A percentile compares a stretch with the other conserved stretches of the same genome.
phyloP scores from a whole-genome alignment of 169 alveolate genomes.

The Plasmodium gonderi region DNA sequence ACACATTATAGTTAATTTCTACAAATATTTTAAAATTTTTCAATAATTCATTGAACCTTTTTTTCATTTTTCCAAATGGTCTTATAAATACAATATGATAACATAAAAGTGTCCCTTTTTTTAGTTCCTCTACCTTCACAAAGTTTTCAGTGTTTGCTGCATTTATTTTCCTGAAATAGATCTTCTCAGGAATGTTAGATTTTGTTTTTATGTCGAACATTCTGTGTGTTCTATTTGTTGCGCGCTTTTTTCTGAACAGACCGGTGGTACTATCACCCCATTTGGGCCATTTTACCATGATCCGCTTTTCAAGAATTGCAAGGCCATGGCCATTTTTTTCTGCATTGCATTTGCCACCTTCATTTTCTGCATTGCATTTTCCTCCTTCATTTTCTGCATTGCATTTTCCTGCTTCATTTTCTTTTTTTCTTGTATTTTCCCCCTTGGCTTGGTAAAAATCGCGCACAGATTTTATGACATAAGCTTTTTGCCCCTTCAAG shows the following conservation, averaged over 20 bases:
- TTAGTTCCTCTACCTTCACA: background rate
- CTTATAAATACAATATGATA: constrained; percentile 22
- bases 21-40: constrained; percentile 18
- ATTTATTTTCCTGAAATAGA: constrained; percentile 10
- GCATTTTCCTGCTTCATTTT: background rate
- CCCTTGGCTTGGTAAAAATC: background rate
- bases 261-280: background rate
- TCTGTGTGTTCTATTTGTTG: background rate
- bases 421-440: background rate
- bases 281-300: background rate
- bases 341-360: background rate
- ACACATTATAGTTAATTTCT: constrained; percentile 2
- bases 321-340: background rate
- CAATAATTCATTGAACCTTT: background rate
- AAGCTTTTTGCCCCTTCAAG: background rate
- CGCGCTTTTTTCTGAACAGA: background rate
- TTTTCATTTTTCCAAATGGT: background rate
- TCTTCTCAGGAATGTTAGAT: background rate
- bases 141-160: background rate
- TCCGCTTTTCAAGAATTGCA: background rate
- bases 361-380: background rate
- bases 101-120: background rate
- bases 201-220: background rate
- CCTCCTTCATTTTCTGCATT: background rate
- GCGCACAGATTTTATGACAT: background rate